Evolutionary conservation across 1,284 basidiomycete species (phyloP).

Genomic region (Golubevia sp.): DNA sequence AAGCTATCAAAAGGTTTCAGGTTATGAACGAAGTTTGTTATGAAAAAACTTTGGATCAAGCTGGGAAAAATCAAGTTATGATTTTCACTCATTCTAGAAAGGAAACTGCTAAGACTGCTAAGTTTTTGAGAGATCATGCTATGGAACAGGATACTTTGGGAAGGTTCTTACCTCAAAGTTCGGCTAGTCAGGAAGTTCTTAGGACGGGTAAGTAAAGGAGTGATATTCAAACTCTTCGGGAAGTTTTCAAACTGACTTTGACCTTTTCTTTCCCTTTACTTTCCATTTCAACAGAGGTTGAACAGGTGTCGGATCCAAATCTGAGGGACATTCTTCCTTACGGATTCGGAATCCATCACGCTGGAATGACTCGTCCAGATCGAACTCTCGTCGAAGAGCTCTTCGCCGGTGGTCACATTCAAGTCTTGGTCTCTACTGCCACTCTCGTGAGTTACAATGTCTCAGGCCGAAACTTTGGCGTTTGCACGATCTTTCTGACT

Average conservation of each 20-base stretch:
- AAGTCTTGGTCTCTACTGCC: constrained; percentile 94
- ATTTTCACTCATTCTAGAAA: constrained; percentile 58
- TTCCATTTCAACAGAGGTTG: constrained; percentile 65
- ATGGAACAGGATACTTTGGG: constrained; percentile 54
- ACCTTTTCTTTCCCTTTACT: neutral
- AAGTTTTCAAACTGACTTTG: neutral
- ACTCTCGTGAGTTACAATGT: constrained; percentile 68
- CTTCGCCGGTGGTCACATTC: constrained; percentile 88
- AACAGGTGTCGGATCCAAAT: constrained; percentile 81
- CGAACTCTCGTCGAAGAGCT: constrained; percentile 91
- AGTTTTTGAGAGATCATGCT: constrained; percentile 51
- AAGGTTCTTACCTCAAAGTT: constrained; percentile 47
- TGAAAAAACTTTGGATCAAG: constrained; percentile 72
- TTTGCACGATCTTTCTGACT: neutral
- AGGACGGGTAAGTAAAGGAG: constrained; percentile 17
- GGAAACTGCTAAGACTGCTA: constrained; percentile 60
- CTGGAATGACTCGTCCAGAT: constrained; percentile 96
- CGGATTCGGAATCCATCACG: constrained; percentile 97
- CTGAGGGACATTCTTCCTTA: constrained; percentile 90
- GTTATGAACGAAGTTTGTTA: constrained; percentile 99
- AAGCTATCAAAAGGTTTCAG: constrained; percentile 97
- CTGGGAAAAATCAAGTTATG: constrained; percentile 52
- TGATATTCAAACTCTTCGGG: too few relatives aligned
- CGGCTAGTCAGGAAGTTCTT: constrained; percentile 44
- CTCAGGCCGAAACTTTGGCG: neutral